phyloP scores from a whole-genome alignment of 495 filamentous ascomycete species.

The Penicillium maclennaniae region DNA sequence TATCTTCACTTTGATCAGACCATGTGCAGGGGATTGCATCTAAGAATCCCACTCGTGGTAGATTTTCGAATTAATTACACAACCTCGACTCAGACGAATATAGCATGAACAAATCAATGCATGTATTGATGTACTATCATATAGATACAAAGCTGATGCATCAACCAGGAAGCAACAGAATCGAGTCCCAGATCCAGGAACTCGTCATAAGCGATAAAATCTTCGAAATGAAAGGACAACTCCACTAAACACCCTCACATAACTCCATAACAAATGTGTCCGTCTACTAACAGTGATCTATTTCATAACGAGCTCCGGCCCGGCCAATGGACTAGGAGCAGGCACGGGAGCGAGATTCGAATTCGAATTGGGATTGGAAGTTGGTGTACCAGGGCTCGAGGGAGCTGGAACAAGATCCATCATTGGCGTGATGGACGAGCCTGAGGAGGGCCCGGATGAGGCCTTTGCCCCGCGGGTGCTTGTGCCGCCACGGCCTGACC shows the following conservation, averaged over 20 bases:
- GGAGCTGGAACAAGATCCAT: slow-evolving; percentile 25
- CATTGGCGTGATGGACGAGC: slow-evolving; percentile 20
- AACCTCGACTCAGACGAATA: not conserved
- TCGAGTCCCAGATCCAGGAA: not conserved
- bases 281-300: slow-evolving; percentile 7
- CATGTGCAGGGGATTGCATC: no score
- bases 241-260: not conserved
- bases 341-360: slow-evolving; percentile 23
- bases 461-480: slow-evolving; percentile 31
- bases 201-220: not conserved
- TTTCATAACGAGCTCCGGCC: slow-evolving; percentile 30
- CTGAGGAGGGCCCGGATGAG: slow-evolving; percentile 3
- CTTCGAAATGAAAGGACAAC: not conserved
- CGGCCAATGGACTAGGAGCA: slow-evolving; percentile 25
- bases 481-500: slow-evolving; percentile 31
- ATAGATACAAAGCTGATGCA: not conserved
- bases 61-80: not conserved
- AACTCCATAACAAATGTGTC: not conserved
- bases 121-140: not conserved
- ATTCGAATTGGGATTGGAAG: slow-evolving; percentile 19
- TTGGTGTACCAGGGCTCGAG: slow-evolving; percentile 12
- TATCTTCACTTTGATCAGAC: no score
- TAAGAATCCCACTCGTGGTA: not conserved
- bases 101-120: not conserved
- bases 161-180: not conserved